These are phyloP conservation scores for Actinidia polygama DNA, from an alignment of 179 eudicot species.

Conservation along the genomic window DNA sequence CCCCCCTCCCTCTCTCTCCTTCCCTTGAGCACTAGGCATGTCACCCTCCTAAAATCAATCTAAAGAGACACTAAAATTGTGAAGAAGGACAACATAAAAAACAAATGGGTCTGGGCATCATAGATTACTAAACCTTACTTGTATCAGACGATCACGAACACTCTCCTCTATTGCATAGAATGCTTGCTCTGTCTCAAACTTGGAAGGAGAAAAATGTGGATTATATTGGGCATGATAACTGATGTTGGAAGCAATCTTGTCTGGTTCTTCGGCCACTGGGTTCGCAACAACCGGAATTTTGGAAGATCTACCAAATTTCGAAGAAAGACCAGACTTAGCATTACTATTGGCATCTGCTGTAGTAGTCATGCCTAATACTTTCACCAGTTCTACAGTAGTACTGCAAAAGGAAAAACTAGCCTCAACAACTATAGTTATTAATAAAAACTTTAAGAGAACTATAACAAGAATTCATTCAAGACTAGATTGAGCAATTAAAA, in stretches of 20 bases:
- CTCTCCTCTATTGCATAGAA: conserved; percentile 97
- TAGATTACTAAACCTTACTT: conserved; percentile 43
- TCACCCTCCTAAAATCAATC: too few species aligned
- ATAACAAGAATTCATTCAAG: neutral
- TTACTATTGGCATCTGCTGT: conserved; percentile 45
- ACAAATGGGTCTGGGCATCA: too few species aligned
- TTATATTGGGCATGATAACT: conserved; percentile 85
- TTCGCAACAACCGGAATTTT: conserved; percentile 70
- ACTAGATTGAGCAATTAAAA: neutral
- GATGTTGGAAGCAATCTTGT: conserved; percentile 86
- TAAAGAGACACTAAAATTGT: too few species aligned
- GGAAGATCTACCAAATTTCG: conserved; percentile 39
- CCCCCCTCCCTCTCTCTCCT: too few species aligned
- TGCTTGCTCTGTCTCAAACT: conserved; percentile 95
- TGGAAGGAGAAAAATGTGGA: conserved; percentile 94
- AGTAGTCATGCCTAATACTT: conserved; percentile 44
- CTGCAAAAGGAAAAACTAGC: conserved; percentile 2
- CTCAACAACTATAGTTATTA: neutral
- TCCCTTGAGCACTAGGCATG: too few species aligned
- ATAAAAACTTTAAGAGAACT: neutral
- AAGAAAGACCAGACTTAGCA: conserved; percentile 32
- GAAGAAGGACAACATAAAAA: too few species aligned
- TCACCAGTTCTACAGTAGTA: conserved; percentile 12
- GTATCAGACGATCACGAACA: conserved; percentile 84
- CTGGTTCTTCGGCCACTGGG: conserved; percentile 65